Percentiles rank a stretch among this genome's conserved stretches.
Conservation (phyloP, 495 filamentous ascomycete genomes). For the Penicillium alfredii region DNA sequence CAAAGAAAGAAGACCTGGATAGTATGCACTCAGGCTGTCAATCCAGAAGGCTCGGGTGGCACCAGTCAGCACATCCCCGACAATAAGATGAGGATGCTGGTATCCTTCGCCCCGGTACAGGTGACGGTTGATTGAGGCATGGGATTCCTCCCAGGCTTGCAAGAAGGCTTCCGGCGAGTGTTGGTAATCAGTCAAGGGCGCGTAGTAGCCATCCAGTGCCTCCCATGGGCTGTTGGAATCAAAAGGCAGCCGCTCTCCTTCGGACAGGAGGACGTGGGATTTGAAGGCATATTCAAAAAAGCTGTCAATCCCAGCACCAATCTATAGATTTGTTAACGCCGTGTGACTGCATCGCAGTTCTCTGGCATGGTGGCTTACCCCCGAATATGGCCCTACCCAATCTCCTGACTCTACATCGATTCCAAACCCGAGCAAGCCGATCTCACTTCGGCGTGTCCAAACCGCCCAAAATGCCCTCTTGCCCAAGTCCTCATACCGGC, state of each 20-base stretch:
- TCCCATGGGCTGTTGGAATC: conserved; percentile 34
- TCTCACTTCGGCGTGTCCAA: conserved; percentile 77
- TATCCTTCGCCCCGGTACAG: conserved; percentile 59
- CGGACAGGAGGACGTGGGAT: conserved; percentile 80
- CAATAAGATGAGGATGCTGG: conserved; percentile 85
- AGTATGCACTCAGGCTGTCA: conserved; percentile 91
- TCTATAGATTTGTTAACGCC: too few relatives aligned
- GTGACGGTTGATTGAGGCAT: conserved; percentile 80
- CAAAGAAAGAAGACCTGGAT: conserved; percentile 81
- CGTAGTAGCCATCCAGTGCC: conserved; percentile 40
- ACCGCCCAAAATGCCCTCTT: conserved; percentile 95
- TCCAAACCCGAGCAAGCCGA: conserved; percentile 84
- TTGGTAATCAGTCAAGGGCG: conserved; percentile 55
- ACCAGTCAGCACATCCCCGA: conserved; percentile 82
- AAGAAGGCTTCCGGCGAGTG: conserved; percentile 74
- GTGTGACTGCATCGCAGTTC: too few relatives aligned
- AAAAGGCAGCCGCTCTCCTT: conserved; percentile 37
- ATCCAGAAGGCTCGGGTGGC: conserved; percentile 82
- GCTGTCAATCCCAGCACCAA: conserved; percentile 93
- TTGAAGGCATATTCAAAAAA: conserved; percentile 99
- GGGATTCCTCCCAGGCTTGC: conserved; percentile 77
- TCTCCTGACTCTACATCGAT: conserved; percentile 87
- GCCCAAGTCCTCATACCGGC: conserved; percentile 76
- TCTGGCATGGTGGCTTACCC: conserved; percentile 38
- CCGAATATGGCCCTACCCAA: conserved; percentile 82